Percentiles rank a stretch among this genome's conserved stretches.
These are phyloP conservation scores for Cercis canadensis DNA, from an alignment of 306 rosid species.

Conservation along the genomic window DNA sequence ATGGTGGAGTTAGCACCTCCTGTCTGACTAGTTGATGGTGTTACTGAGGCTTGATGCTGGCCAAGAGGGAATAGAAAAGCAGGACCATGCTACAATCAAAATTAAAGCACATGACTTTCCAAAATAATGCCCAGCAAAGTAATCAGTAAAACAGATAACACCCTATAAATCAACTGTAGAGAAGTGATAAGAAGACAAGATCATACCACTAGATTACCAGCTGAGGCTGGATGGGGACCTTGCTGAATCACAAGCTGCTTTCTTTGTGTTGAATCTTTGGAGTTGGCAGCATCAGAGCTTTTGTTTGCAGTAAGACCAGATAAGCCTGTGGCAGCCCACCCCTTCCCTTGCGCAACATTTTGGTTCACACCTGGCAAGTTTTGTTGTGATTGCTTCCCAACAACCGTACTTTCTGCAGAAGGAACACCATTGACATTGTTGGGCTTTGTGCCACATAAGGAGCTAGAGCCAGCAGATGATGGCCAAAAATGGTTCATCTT, in stretches of 20 bases:
- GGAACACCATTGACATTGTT: slow-evolving; percentile 38
- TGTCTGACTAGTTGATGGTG: slow-evolving; percentile 47
- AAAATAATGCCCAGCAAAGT: slow-evolving; percentile 1
- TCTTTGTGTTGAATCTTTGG: slow-evolving; percentile 43
- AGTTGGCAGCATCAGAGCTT: slow-evolving; percentile 39
- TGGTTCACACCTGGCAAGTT: slow-evolving; percentile 39
- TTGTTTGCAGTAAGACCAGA: slow-evolving; percentile 40
- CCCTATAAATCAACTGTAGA: background rate
- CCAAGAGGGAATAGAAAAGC: slow-evolving; percentile 47
- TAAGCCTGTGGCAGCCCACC: slow-evolving; percentile 35
- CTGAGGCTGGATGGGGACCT: slow-evolving; percentile 44
- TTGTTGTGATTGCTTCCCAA: slow-evolving; percentile 46
- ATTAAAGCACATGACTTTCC: slow-evolving; percentile 27
- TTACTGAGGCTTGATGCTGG: slow-evolving; percentile 55
- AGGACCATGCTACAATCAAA: slow-evolving; percentile 58
- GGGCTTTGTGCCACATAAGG: slow-evolving; percentile 49
- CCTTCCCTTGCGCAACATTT: slow-evolving; percentile 36
- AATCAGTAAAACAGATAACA: slow-evolving; percentile 26
- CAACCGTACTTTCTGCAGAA: slow-evolving; percentile 39
- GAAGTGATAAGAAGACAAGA: slow-evolving; percentile 29
- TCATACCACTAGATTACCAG: slow-evolving; percentile 59
- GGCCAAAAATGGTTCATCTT: slow-evolving; percentile 47
- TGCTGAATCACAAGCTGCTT: slow-evolving; percentile 51
- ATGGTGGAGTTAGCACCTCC: slow-evolving; percentile 42
- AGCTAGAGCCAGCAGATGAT: slow-evolving; percentile 40